Evolutionary conservation across 1,284 basidiomycete species (phyloP), one percentile per base, ranked within the genome.

Genomic region (Chiua sp.): DNA sequence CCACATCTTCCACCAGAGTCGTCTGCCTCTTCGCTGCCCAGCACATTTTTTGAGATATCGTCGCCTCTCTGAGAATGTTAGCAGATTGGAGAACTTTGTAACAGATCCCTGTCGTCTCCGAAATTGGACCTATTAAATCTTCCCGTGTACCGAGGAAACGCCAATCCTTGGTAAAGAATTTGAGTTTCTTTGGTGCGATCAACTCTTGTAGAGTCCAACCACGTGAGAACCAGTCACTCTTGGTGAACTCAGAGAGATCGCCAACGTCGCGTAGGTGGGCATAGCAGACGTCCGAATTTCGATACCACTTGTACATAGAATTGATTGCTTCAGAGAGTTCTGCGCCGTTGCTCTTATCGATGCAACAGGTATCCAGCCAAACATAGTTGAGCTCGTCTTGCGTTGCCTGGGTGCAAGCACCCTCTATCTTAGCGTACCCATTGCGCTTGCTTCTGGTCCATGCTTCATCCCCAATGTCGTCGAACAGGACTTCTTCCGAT

Each of bases 281-380:
- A 15, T 72, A 74, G 48, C 70, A 75, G 33, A 67, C 47, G 3
- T 60, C 32, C 7, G 72, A 65, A 8, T 56, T 44, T 2, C 44
- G 46, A 57, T 75, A 75, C 72, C 73, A 75, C 35, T 33, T 60
- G 58, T 66, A 72, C 70, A 75, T 72, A 16, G 68, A 54, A 42
- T 75, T 71, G 57, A 72, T 69, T 8, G 72, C 64, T 46, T 75
- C 62, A 33, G 28, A 23, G 22, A 72, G 66, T 47, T 72, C 72
- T 1, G 64, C 55, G 54, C 39, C 66, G 50, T 54, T 72, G 30
- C 35, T 51, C 56, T 53, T 65, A 44, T 72, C 51, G 46, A 75
- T 75, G 47, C 73, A 72, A 30, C 72, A 75, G 1, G 72, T 74
- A 23, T 72, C 70, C 53, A 72, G 32, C 72, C 70, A 72, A 23